Evolutionary conservation across 2,329 filamentous ascomycete species (phyloP), one percentile per base, ranked within the genome.

Genomic region (Acrocalymma vagum): DNA sequence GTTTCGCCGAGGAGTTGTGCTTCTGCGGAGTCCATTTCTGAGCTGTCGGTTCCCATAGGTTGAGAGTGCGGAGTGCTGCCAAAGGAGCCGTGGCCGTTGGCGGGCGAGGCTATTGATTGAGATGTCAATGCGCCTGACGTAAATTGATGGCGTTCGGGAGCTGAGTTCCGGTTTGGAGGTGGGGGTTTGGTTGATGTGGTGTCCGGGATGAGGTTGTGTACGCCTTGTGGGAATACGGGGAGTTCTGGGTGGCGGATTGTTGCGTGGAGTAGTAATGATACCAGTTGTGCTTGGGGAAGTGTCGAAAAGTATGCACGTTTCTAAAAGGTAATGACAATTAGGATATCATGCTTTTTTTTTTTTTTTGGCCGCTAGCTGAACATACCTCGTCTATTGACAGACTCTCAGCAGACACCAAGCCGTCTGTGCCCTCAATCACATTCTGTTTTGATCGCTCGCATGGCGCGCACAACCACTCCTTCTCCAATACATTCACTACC

Each of bases 381-480:
- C 65, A 17, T 55, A 76, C 75, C 58, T 76, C 62, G 24, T 76
- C 72, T 37, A 67, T 58, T 5, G 69, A 67, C n/a, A 74, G 53
- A 8, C 60, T 55, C n/a, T 62, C 62, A 6, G 65, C 74, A 24
- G 69, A 56, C 10, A 72, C 60, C 16, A 77, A 69, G 13, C 63
- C 57, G 10, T 65, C 60, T 11, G 72, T 61, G n/a, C 61, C 63
- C 45, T 60, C 47, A 9, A 67, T 49, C 14, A 59, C 58, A 16
- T 45, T 61, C 42, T 59, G 57, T 41, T 60, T 69, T 4, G 61
- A 55, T 20, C 60, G 58, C 26, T 51, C 65, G 63, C 89, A 93
- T 18, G 79, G 74, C 6, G 72, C 71, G 60, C 89, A 94, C 60
- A 84, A 82, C 88, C 89, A 94, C 51, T 85, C 82, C 45, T 81